Percentiles rank a stretch among this genome's conserved stretches.
Evolutionary conservation across 495 filamentous ascomycete species (phyloP).

Genomic region (Neurospora sp.): DNA sequence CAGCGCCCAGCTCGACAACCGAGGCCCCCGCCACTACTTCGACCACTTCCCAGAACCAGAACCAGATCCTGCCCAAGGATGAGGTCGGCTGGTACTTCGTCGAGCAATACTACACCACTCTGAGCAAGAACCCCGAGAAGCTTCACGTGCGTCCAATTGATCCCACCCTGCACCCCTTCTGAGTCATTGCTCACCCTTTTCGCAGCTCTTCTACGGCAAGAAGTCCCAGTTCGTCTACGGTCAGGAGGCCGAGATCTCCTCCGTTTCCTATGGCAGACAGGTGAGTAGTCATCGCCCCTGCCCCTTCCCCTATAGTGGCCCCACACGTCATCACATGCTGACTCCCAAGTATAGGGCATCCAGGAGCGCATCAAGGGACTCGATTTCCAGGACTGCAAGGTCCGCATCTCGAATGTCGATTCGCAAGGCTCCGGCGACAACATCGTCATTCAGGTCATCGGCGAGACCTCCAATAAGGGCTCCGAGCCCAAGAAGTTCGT

Average conservation of each 20-base stretch:
- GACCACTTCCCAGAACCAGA: conserved; percentile 9
- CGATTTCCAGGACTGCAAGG: conserved; percentile 96
- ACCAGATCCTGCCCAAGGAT: conserved; percentile 49
- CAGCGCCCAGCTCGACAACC: conserved; percentile 14
- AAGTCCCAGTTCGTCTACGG: conserved; percentile 75
- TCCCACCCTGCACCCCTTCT: not conserved
- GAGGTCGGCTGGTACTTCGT: conserved; percentile 99
- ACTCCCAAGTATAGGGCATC: conserved; percentile 53
- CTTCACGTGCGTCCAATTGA: conserved; percentile 57
- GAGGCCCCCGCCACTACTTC: conserved; percentile 12
- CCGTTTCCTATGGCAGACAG: conserved; percentile 72
- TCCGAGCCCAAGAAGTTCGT: conserved; percentile 87
- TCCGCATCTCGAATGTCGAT: conserved; percentile 95
- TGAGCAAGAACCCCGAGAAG: conserved; percentile 89
- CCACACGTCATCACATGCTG: conserved; percentile 4
- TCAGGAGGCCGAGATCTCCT: conserved; percentile 74
- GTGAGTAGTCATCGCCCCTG: conserved; percentile 41
- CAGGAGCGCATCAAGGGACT: conserved; percentile 86
- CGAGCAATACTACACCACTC: conserved; percentile 96
- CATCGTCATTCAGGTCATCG: conserved; percentile 95
- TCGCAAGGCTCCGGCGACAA: conserved; percentile 84
- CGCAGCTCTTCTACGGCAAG: conserved; percentile 68
- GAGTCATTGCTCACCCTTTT: conserved; percentile 13
- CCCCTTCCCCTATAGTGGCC: not conserved
- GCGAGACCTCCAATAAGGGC: conserved; percentile 90